A percentile compares a stretch with the other conserved stretches of the same genome.
Evolutionary conservation across 2,329 filamentous ascomycete species (phyloP).

Genomic region (Alternaria conjuncta): DNA sequence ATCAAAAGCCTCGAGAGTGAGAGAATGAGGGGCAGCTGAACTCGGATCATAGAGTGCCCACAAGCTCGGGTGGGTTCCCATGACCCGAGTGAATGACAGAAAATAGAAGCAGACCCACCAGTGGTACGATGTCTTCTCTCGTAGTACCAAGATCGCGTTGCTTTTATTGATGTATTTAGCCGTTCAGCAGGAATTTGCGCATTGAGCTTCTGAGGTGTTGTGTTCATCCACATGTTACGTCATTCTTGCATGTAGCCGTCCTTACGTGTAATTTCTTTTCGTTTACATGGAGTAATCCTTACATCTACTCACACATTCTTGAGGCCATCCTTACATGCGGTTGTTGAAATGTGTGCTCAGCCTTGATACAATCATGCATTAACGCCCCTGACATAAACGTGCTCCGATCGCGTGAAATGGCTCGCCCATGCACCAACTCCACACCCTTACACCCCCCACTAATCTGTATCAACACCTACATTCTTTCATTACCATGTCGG

Average conservation of each 20-base stretch:
- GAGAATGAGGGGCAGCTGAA: neutral
- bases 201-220: neutral
- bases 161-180: neutral
- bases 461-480: neutral
- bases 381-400: neutral
- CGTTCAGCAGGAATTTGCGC: fast-evolving
- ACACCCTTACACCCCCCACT: too few species aligned
- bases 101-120: neutral
- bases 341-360: neutral
- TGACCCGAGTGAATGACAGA: neutral
- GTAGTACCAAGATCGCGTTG: neutral
- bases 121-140: fast-evolving
- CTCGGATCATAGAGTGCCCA: neutral
- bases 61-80: neutral
- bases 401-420: neutral
- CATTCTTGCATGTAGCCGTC: neutral
- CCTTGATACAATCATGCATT: neutral
- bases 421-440: neutral
- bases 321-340: neutral
- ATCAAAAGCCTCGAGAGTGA: neutral
- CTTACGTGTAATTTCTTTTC: neutral
- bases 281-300: neutral
- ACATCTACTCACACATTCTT: neutral
- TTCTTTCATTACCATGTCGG: neutral
- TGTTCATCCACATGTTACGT: neutral